Evolutionary conservation across 2,329 filamentous ascomycete genomes (phyloP).

Genomic region (Aspergillus tamarii): DNA sequence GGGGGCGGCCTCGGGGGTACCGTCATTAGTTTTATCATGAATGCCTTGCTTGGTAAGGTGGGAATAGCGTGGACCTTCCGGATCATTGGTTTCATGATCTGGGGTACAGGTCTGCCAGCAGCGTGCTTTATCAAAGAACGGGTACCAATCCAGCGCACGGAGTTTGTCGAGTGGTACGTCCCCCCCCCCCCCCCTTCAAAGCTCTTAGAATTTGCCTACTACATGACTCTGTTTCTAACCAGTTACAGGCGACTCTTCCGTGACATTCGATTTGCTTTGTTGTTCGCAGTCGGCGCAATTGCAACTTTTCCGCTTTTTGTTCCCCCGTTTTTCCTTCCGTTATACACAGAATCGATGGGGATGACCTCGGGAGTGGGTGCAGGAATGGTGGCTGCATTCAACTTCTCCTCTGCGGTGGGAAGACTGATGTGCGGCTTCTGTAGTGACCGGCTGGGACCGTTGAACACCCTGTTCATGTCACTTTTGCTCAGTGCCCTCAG

Average conservation of each 20-base stretch:
- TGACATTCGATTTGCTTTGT: conserved; percentile 53
- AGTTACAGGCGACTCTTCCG: conserved; percentile 54
- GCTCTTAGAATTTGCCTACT: no score
- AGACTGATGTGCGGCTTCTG: conserved; percentile 58
- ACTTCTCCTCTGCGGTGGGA: conserved; percentile 62
- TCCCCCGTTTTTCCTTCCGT: conserved; percentile 63
- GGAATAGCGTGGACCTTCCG: conserved; percentile 46
- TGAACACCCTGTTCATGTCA: conserved; percentile 59
- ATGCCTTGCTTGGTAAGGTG: conserved; percentile 45
- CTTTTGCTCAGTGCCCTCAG: conserved; percentile 59
- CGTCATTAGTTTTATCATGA: conserved; percentile 54
- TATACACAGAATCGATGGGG: conserved; percentile 60
- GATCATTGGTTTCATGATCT: conserved; percentile 53
- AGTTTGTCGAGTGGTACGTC: conserved; percentile 55
- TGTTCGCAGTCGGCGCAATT: conserved; percentile 60
- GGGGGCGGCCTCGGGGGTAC: conserved; percentile 60
- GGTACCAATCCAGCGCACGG: conserved; percentile 39
- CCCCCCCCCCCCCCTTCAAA: neutral
- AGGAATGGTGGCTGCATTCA: conserved; percentile 63
- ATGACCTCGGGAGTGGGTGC: conserved; percentile 58
- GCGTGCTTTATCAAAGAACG: conserved; percentile 53
- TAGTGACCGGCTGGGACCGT: conserved; percentile 58
- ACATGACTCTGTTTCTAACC: neutral
- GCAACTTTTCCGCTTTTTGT: conserved; percentile 65
- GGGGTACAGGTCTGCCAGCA: conserved; percentile 59